Conservation (phyloP, 2,329 filamentous ascomycete genomes). For the Paraphoma chrysanthemicola region DNA sequence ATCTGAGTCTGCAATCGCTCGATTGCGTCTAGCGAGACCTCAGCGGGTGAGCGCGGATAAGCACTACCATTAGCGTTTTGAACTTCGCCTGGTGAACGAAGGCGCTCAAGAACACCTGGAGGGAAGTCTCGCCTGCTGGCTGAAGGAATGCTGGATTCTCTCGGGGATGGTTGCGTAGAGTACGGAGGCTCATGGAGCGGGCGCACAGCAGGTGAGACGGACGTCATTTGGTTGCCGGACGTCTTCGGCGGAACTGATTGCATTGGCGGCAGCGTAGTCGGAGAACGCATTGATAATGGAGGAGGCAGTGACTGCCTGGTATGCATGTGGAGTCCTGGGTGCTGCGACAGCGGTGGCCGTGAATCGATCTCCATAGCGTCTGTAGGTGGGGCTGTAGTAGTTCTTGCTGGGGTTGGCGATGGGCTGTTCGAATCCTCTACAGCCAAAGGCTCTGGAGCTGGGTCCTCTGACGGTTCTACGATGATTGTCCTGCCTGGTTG, state of each 20-base stretch:
- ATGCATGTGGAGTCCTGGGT: slow-evolving; percentile 19
- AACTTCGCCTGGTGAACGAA: slow-evolving; percentile 18
- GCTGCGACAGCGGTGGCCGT: slow-evolving; percentile 24
- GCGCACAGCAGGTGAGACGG: slow-evolving; percentile 23
- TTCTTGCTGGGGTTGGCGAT: slow-evolving; percentile 16
- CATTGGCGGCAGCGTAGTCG: slow-evolving; percentile 15
- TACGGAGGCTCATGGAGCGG: slow-evolving; percentile 23
- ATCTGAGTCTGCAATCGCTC: slow-evolving; percentile 57
- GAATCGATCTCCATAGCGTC: slow-evolving; percentile 41
- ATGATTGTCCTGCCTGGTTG: slow-evolving; percentile 25
- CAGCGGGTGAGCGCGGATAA: slow-evolving; percentile 37
- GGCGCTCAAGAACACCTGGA: slow-evolving; percentile 14
- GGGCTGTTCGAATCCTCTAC: slow-evolving; percentile 24
- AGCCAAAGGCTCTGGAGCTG: slow-evolving; percentile 24
- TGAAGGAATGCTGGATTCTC: slow-evolving; percentile 16
- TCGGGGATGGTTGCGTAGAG: slow-evolving; percentile 16
- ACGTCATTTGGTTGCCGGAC: slow-evolving; percentile 19
- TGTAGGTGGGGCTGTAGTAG: slow-evolving; percentile 7
- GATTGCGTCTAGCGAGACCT: slow-evolving; percentile 50
- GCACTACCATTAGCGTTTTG: slow-evolving; percentile 33
- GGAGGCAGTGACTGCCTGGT: slow-evolving; percentile 25
- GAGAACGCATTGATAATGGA: slow-evolving; percentile 23
- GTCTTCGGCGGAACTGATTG: slow-evolving; percentile 23
- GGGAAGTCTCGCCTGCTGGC: slow-evolving; percentile 24
- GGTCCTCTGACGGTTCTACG: slow-evolving; percentile 36